Evolutionary conservation across 1,284 basidiomycete genomes (phyloP).

Genomic region (Cystobasidium slooffiae): DNA sequence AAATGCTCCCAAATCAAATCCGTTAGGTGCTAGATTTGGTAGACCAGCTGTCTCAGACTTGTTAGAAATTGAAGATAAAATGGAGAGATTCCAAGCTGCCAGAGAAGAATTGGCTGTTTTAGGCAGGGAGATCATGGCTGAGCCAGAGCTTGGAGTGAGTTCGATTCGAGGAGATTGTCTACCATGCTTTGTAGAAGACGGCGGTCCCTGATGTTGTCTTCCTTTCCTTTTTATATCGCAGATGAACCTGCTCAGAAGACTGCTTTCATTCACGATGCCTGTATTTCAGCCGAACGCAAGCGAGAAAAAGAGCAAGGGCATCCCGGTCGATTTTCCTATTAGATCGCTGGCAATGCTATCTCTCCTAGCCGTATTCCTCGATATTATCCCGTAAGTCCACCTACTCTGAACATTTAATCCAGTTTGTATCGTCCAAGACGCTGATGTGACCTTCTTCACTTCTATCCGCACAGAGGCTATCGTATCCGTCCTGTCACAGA

Average conservation of each 20-base stretch:
- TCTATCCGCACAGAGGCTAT: conserved; percentile 57
- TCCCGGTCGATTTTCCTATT: conserved; percentile 78
- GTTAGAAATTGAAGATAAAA: conserved; percentile 82
- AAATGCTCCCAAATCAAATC: conserved; percentile 43
- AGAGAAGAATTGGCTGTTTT: conserved; percentile 71
- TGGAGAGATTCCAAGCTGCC: conserved; percentile 60
- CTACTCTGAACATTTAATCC: neutral
- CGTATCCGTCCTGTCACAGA: conserved; percentile 85
- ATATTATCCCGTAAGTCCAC: conserved; percentile 83
- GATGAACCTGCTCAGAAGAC: conserved; percentile 80
- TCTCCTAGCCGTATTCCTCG: conserved; percentile 91
- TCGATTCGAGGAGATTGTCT: conserved; percentile 79
- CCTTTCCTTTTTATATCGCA: conserved; percentile 58
- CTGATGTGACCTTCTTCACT: neutral
- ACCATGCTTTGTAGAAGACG: conserved; percentile 63
- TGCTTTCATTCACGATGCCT: conserved; percentile 79
- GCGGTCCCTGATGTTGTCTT: conserved; percentile 47
- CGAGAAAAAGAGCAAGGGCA: conserved; percentile 60
- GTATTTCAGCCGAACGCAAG: conserved; percentile 68
- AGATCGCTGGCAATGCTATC: conserved; percentile 87
- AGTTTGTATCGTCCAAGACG: neutral
- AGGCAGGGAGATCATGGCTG: conserved; percentile 51
- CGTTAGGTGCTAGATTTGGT: conserved; percentile 52
- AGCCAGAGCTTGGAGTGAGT: conserved; percentile 64
- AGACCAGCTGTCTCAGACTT: conserved; percentile 74